Percentiles rank a stretch among this genome's conserved stretches.
Evolutionary conservation across 352 stramenopile species (phyloP).

Genomic region (Globisporangium paddicum): DNA sequence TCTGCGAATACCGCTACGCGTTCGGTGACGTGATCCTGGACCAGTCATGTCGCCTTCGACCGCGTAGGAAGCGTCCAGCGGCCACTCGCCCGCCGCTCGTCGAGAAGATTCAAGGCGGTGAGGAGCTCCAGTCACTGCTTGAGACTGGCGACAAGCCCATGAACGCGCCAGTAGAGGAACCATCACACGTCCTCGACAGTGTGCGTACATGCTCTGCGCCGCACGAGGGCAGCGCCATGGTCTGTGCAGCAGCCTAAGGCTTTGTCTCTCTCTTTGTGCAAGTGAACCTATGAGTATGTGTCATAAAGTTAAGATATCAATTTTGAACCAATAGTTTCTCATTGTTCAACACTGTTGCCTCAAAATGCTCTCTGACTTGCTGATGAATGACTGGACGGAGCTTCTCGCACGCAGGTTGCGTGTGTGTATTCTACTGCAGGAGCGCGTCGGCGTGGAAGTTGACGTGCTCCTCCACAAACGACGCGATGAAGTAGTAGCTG

Average conservation of each 20-base stretch:
- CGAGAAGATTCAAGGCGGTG: neutral
- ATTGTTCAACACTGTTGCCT: neutral
- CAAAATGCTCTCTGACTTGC: neutral
- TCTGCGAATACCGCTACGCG: conserved; percentile 80
- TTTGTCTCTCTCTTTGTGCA: neutral
- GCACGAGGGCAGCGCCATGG: conserved; percentile 12
- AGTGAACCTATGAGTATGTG: neutral
- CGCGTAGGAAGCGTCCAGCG: conserved; percentile 26
- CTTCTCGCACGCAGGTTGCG: neutral
- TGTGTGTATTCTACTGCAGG: conserved; percentile 31
- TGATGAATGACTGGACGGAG: neutral
- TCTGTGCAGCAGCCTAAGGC: conserved; percentile 1
- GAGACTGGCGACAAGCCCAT: neutral
- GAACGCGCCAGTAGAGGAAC: neutral
- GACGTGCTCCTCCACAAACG: conserved; percentile 95
- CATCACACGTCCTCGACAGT: conserved; percentile 8
- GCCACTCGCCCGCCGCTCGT: conserved; percentile 5
- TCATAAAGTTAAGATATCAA: neutral
- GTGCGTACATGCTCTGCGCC: conserved; percentile 36
- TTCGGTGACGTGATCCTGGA: conserved; percentile 81
- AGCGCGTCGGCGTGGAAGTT: conserved; percentile 91
- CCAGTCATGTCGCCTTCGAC: conserved; percentile 67
- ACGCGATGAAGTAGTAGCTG: conserved; percentile 97
- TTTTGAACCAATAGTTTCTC: neutral
- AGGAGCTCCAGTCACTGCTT: neutral